Evolutionary conservation across 805 yeast species (phyloP).

Genomic region (Cyberlindnera mycetangii): DNA sequence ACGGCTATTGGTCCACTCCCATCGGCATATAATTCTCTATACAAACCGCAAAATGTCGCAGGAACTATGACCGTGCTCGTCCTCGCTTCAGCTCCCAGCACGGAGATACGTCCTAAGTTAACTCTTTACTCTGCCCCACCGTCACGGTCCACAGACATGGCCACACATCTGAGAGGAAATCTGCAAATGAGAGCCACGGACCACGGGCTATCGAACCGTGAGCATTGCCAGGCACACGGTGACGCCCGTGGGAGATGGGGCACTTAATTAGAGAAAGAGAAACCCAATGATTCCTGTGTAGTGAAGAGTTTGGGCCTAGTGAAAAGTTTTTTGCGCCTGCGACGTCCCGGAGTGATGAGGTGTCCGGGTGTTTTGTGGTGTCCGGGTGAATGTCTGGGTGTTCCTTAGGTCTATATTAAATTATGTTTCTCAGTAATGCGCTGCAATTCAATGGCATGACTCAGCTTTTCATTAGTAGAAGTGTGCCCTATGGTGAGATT

Average conservation of each 20-base stretch:
- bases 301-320: not conserved
- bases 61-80: conserved; percentile 23
- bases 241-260: conserved; percentile 14
- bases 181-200: conserved; percentile 1
- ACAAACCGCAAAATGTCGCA: conserved; percentile 10
- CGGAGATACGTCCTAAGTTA: conserved; percentile 23
- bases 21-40: not conserved
- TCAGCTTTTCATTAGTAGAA: no score
- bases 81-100: conserved; percentile 20
- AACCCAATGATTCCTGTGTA: no score
- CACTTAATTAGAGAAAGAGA: not conserved
- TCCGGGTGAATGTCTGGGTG: not conserved
- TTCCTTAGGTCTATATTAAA: no score
- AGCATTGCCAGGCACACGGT: conserved; percentile 4
- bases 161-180: conserved; percentile 6
- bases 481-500: no score
- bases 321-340: conserved; percentile 1
- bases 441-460: no score
- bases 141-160: conserved; percentile 2
- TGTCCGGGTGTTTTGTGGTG: not conserved
- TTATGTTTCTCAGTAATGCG: no score
- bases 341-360: not conserved
- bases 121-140: conserved; percentile 14
- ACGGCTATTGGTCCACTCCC: not conserved
- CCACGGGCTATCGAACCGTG: conserved; percentile 12